Evolutionary conservation across 352 stramenopile species (phyloP).

Genomic region (Phytophthora boehmeriae): DNA sequence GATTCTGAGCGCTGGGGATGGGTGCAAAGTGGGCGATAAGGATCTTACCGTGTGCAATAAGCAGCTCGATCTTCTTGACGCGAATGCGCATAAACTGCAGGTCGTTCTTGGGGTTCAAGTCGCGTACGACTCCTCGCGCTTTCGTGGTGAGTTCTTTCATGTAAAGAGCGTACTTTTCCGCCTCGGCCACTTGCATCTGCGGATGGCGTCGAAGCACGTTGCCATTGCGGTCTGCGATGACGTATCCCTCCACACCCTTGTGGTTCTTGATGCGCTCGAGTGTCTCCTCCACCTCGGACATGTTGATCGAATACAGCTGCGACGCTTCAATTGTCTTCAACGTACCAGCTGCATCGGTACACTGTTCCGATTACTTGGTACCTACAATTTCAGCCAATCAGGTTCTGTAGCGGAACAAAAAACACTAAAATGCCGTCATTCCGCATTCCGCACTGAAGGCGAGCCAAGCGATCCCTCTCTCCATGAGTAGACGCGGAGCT

Average conservation of each 20-base stretch:
- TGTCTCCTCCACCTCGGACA: slow-evolving; percentile 94
- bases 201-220: slow-evolving; percentile 90
- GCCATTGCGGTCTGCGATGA: slow-evolving; percentile 93
- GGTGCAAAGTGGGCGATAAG: background rate
- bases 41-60: slow-evolving; percentile 89
- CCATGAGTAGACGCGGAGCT: slow-evolving; percentile 37
- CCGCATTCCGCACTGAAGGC: slow-evolving; percentile 8
- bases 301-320: slow-evolving; percentile 15
- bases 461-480: slow-evolving; percentile 13
- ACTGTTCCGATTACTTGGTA: too few species aligned
- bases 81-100: slow-evolving; percentile 94
- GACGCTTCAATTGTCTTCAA: too few species aligned
- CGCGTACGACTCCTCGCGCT: slow-evolving; percentile 90
- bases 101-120: slow-evolving; percentile 96
- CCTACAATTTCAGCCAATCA: too few species aligned
- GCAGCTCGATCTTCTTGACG: slow-evolving; percentile 92
- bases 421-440: background rate
- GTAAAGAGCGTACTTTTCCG: slow-evolving; percentile 91
- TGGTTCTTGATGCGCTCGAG: slow-evolving; percentile 95
- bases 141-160: slow-evolving; percentile 93
- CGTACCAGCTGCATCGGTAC: too few species aligned
- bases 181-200: slow-evolving; percentile 89
- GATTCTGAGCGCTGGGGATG: background rate
- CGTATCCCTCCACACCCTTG: slow-evolving; percentile 94
- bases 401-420: background rate